Percentiles rank a stretch among this genome's conserved stretches.
phyloP scores from a whole-genome alignment of 2,329 filamentous ascomycete genomes.

The Chaetomium olivaceum region DNA sequence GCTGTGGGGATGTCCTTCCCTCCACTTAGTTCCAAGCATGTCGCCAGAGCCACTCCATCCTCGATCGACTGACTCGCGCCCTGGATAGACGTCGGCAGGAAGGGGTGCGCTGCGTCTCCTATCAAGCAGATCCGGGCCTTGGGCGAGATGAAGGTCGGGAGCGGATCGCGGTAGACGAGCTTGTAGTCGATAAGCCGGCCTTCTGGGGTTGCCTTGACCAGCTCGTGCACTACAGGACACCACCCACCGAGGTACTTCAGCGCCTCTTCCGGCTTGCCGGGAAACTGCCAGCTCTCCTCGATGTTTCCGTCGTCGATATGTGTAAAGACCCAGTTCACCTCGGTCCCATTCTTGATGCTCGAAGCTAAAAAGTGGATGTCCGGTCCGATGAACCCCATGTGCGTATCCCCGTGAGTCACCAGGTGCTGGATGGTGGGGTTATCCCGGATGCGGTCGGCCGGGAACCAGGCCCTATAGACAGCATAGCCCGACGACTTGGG shows the following conservation, averaged over 20 bases:
- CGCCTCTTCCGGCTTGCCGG: constrained; percentile 46
- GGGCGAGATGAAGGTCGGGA: constrained; percentile 40
- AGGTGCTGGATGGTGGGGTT: constrained; percentile 49
- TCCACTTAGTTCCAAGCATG: constrained; percentile 36
- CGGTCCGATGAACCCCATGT: constrained; percentile 53
- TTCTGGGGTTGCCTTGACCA: constrained; percentile 38
- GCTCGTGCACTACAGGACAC: constrained; percentile 45
- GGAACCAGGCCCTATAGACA: constrained; percentile 50
- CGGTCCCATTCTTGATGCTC: constrained; percentile 52
- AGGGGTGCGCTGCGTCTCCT: constrained; percentile 45
- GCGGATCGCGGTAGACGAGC: constrained; percentile 36
- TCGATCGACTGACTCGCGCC: constrained; percentile 46
- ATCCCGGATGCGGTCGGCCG: constrained; percentile 46
- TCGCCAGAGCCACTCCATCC: constrained; percentile 44
- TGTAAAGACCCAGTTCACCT: constrained; percentile 57
- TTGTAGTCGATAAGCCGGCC: constrained; percentile 35
- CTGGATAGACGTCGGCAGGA: constrained; percentile 44
- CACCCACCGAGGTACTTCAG: constrained; percentile 45
- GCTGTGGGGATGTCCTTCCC: constrained; percentile 32
- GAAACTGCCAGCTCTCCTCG: constrained; percentile 49
- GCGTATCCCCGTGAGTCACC: constrained; percentile 50
- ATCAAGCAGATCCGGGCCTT: constrained; percentile 42
- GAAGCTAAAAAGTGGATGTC: constrained; percentile 55
- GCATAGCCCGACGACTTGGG: constrained; percentile 47
- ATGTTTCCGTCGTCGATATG: constrained; percentile 48